phyloP scores from a whole-genome alignment of 1,284 basidiomycete genomes.

The Tilletia setariae region DNA sequence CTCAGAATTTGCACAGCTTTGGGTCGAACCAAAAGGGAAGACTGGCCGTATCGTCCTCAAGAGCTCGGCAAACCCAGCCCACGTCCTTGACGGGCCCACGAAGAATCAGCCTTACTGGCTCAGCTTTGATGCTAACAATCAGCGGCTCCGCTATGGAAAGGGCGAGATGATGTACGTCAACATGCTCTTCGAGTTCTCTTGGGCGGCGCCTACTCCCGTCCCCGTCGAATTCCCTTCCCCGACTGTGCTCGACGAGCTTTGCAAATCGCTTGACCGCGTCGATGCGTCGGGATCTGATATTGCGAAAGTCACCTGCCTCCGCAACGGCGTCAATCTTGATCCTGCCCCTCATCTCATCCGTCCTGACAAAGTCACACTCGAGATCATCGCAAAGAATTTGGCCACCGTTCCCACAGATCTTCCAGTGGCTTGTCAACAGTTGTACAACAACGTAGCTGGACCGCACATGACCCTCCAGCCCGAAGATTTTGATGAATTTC shows the following conservation, averaged over 20 bases:
- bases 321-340: neutral
- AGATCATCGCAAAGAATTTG: neutral
- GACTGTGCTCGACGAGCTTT: neutral
- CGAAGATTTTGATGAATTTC: neutral
- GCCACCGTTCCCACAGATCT: neutral
- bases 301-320: neutral
- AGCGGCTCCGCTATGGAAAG: neutral
- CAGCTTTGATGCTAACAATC: neutral
- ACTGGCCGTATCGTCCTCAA: neutral
- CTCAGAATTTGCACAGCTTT: neutral
- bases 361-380: neutral
- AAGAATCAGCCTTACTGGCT: constrained; percentile 9
- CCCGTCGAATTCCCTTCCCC: neutral
- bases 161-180: constrained; percentile 2
- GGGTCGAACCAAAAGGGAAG: neutral
- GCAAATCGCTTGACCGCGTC: neutral
- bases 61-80: neutral
- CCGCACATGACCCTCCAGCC: neutral
- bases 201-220: neutral
- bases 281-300: neutral
- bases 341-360: neutral
- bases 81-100: neutral
- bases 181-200: neutral
- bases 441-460: neutral
- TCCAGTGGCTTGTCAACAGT: neutral